Conservation (phyloP, 1,139 yeast species). For the Candida labiduridarum region DNA sequence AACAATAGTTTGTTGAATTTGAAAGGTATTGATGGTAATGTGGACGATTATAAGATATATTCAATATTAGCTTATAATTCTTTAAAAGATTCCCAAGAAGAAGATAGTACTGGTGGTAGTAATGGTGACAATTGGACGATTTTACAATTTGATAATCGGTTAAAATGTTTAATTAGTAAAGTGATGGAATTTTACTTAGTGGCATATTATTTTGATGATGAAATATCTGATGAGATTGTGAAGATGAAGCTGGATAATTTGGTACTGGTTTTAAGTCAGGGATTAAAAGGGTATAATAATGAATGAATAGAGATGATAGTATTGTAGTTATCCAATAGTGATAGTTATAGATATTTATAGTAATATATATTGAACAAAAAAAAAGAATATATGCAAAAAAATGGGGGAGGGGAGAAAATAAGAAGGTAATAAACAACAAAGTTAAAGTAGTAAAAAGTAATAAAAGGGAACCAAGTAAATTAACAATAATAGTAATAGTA, state of each 20-base stretch:
- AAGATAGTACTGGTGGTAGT: background rate
- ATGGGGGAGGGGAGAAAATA: background rate
- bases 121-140: slow-evolving; percentile 31
- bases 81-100: background rate
- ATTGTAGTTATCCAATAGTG: no score
- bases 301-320: background rate
- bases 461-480: background rate
- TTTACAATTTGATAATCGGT: slow-evolving; percentile 33
- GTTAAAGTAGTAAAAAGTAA: background rate
- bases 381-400: slow-evolving; percentile 1
- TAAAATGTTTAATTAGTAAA: slow-evolving; percentile 28
- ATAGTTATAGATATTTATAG: background rate
- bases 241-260: slow-evolving; percentile 45
- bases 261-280: slow-evolving; percentile 30
- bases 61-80: slow-evolving; percentile 45
- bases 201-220: slow-evolving; percentile 11
- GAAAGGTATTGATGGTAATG: background rate
- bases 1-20: background rate
- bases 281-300: slow-evolving; percentile 32
- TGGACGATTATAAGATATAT: slow-evolving; percentile 42
- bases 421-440: background rate
- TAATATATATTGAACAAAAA: background rate
- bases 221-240: slow-evolving; percentile 45
- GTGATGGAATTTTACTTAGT: slow-evolving; percentile 5
- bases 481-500: background rate